These are phyloP conservation scores for Smittium culicis DNA, from an alignment of 371 early-diverging fungal species.

Conservation along the genomic window DNA sequence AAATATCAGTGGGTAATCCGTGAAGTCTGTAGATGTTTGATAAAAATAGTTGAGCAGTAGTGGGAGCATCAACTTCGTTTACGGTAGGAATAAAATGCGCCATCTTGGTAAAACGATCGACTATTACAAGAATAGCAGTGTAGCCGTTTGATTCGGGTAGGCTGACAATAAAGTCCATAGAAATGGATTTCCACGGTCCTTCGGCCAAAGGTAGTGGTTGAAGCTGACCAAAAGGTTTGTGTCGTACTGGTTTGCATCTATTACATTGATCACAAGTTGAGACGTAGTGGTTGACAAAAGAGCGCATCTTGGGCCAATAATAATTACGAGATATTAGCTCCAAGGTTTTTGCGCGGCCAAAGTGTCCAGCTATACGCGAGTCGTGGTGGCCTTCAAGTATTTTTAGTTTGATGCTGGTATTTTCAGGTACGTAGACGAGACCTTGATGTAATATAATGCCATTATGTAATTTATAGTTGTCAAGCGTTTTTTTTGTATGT, in stretches of 20 bases:
- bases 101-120: conserved; percentile 21
- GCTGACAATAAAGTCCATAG: conserved; percentile 30
- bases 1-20: conserved; percentile 27
- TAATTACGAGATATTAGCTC: conserved; percentile 24
- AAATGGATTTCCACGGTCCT: conserved; percentile 16
- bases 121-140: conserved; percentile 23
- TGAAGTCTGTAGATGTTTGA: conserved; percentile 15
- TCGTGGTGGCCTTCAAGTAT: conserved; percentile 29
- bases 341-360: conserved; percentile 29
- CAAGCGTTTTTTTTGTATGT: conserved; percentile 1
- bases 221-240: conserved; percentile 16
- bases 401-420: conserved; percentile 13
- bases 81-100: conserved; percentile 20
- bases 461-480: conserved; percentile 8
- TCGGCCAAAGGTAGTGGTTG: conserved; percentile 18
- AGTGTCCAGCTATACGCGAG: conserved; percentile 33
- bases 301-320: conserved; percentile 34
- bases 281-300: conserved; percentile 27
- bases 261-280: conserved; percentile 31
- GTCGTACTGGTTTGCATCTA: conserved; percentile 21
- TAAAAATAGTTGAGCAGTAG: conserved; percentile 5
- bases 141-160: conserved; percentile 18
- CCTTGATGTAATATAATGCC: conserved; percentile 18
- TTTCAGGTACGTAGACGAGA: conserved; percentile 20
- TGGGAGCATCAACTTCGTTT: neutral